Evolutionary conservation across 2,329 filamentous ascomycete genomes (phyloP), one percentile per base, ranked within the genome.

Genomic region (Beauveria sp.): DNA sequence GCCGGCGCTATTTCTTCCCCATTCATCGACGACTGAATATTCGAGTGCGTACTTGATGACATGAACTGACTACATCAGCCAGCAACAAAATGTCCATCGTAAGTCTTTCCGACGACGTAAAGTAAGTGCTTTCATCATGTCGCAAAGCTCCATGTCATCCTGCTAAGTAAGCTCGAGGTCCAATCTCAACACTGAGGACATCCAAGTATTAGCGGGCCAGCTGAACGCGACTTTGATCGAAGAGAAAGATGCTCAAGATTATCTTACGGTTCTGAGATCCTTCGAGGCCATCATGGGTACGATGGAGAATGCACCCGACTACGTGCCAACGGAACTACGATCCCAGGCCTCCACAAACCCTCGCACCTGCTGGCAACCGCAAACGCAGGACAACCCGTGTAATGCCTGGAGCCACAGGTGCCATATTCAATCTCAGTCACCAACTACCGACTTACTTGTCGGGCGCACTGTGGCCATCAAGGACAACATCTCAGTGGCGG

Each of bases 401-500:
- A 42, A 42, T 18, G 40, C 40, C 40, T 42, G 40, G 40, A 42
- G 40, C 18, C 40, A 42, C 18, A 14, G 6, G 18, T n/a, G 40
- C 40, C 40, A 42, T 42, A 5, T 42, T 18, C 14, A 7, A n/a
- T 42, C 40, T 18, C 14, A 2, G 18, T 14, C 40, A 18, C 40
- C 40, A 5, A 42, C 3, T 18, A 42, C 14, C 7, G 14, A 42
- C 2, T 51, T 66, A 9, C 66, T 71, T 3, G 22, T 30, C 9
- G 65, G 65, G 3, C 55, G 60, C 2, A 68, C 63, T 0, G 47
- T 70, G 24, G 66, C 62, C 28, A 67, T 72, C 57, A 72, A 72
- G 45, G 70, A 72, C 58, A 72, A 71, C 45, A 67, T 71, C 5
- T 69, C 68, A 3, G 66, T 72, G 3, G 67, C 65, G 20, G 67